Evolutionary conservation across 129 eudicot species (phyloP).

Genomic region (Flaveria ramosissima): DNA sequence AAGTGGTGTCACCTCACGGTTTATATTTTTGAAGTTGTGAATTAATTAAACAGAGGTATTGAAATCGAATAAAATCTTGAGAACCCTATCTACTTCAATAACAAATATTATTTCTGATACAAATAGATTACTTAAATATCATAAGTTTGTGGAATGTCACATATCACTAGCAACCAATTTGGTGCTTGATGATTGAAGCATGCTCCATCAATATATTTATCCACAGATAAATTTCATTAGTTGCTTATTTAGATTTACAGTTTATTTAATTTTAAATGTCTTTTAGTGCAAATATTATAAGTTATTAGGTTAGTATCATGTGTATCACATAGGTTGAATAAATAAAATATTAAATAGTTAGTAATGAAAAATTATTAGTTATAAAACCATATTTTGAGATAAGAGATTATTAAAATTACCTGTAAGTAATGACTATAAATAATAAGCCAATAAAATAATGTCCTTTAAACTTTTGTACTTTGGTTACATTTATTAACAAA

Average conservation of each 20-base stretch:
- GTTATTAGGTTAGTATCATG: too few species aligned
- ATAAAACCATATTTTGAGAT: too few species aligned
- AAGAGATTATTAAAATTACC: too few species aligned
- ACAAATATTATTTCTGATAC: constrained; percentile 36
- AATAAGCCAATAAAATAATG: too few species aligned
- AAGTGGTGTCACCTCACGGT: constrained; percentile 17
- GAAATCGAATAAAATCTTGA: constrained; percentile 39
- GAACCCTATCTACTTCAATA: constrained; percentile 28
- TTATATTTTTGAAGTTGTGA: constrained; percentile 8
- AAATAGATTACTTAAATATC: constrained; percentile 25
- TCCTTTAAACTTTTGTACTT: too few species aligned
- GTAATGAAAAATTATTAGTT: too few species aligned
- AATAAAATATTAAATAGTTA: too few species aligned
- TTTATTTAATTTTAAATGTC: background rate
- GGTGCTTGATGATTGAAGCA: constrained; percentile 38
- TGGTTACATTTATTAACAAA: too few species aligned
- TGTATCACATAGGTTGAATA: too few species aligned
- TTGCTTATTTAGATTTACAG: background rate
- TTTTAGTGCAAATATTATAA: background rate
- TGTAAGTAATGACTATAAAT: too few species aligned
- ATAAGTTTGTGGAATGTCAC: constrained; percentile 31
- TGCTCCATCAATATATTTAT: constrained; percentile 3
- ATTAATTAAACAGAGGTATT: constrained; percentile 11
- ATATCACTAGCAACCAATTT: constrained; percentile 34
- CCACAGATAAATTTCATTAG: background rate